These are phyloP conservation scores for Udeniomyces megalosporus DNA, from an alignment of 768 basidiomycete species.

Conservation along the genomic window DNA sequence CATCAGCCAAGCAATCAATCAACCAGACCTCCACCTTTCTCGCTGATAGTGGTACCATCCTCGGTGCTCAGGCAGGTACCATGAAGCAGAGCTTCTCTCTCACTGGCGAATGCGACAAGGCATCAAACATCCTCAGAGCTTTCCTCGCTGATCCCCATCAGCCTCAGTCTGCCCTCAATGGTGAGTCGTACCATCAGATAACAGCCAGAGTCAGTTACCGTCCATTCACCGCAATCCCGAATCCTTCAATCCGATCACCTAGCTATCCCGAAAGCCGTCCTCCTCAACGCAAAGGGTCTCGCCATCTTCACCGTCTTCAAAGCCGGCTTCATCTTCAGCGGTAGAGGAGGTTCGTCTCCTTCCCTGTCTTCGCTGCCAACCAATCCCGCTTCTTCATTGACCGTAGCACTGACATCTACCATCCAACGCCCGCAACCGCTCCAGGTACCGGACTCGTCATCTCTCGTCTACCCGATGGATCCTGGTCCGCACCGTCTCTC, in stretches of 20 bases:
- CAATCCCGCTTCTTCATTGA: too few relatives aligned
- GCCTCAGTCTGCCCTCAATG: constrained; percentile 58
- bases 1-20: not conserved
- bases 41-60: constrained; percentile 2
- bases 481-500: constrained; percentile 5
- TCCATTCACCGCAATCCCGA: too few relatives aligned
- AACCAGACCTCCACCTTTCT: not conserved
- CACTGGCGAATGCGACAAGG: constrained; percentile 85
- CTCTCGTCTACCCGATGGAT: constrained; percentile 9
- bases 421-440: too few relatives aligned
- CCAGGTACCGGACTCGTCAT: constrained; percentile 10
- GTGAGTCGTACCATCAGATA: too few relatives aligned
- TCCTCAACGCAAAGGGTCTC: constrained; percentile 71
- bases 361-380: too few relatives aligned
- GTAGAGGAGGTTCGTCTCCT: constrained; percentile 13
- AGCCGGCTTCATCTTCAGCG: constrained; percentile 14
- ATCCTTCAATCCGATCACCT: too few relatives aligned
- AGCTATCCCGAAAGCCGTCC: constrained; percentile 75
- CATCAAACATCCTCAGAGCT: constrained; percentile 72
- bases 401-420: too few relatives aligned
- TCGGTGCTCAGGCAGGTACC: constrained; percentile 32
- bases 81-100: constrained; percentile 74
- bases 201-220: too few relatives aligned
- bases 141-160: constrained; percentile 54
- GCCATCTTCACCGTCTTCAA: constrained; percentile 11